Evolutionary conservation across 2,329 filamentous ascomycete species (phyloP).

Genomic region (Thyridium curvatum): DNA sequence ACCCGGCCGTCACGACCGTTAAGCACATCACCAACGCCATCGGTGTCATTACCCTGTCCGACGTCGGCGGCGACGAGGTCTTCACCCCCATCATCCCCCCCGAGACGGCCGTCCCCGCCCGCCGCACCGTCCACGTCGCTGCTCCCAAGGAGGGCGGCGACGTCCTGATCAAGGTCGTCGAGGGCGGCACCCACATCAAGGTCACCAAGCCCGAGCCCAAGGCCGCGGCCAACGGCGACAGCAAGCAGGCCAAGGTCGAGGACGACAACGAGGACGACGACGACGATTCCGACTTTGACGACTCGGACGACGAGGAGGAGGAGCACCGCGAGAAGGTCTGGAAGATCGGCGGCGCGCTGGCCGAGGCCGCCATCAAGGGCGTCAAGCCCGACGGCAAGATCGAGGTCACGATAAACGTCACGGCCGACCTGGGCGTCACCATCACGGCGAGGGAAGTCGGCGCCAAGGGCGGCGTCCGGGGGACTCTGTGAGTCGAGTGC

Average conservation of each 20-base stretch:
- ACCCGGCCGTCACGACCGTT: constrained; percentile 89
- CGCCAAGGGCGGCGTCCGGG: constrained; percentile 76
- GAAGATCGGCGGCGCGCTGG: constrained; percentile 78
- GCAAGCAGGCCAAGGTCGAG: constrained; percentile 49
- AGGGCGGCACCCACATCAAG: constrained; percentile 88
- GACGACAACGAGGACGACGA: constrained; percentile 63
- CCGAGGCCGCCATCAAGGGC: constrained; percentile 76
- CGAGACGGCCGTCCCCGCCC: constrained; percentile 85
- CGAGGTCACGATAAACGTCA: constrained; percentile 88
- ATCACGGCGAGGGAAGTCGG: constrained; percentile 82
- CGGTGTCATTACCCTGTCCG: constrained; percentile 67
- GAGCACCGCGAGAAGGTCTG: constrained; percentile 86
- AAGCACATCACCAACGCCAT: constrained; percentile 86
- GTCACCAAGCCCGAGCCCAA: constrained; percentile 82
- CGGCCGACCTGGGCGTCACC: constrained; percentile 70
- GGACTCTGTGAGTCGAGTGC: constrained; percentile 38
- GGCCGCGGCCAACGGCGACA: constrained; percentile 54
- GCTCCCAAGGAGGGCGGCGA: constrained; percentile 78
- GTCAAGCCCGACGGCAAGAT: constrained; percentile 87
- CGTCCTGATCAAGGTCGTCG: constrained; percentile 80
- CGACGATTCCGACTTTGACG: constrained; percentile 49
- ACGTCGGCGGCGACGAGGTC: constrained; percentile 50
- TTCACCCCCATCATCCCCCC: constrained; percentile 79
- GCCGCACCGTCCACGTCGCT: constrained; percentile 73
- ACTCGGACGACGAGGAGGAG: constrained; percentile 55